A percentile compares a stretch with the other conserved stretches of the same genome.
Evolutionary conservation across 192 early-diverging fungal genomes (phyloP).

Genomic region (Coemansia sp.): DNA sequence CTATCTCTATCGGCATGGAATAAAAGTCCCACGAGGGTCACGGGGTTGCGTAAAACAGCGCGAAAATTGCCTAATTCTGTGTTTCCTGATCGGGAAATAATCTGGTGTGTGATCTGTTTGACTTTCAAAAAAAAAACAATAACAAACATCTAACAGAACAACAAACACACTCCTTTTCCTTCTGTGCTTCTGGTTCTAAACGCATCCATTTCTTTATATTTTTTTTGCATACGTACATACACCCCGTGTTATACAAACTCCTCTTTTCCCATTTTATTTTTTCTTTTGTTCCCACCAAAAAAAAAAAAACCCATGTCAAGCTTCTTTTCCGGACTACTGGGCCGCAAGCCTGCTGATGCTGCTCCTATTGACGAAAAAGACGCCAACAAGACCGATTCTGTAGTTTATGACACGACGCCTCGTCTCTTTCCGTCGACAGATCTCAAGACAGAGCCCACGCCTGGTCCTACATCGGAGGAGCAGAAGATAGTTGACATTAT

Average conservation of each 20-base stretch:
- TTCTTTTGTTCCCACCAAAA: neutral
- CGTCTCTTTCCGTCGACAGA: constrained; percentile 13
- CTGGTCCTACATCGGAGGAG: constrained; percentile 36
- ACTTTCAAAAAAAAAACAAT: neutral
- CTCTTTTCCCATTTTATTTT: too few relatives aligned
- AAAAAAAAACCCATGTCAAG: constrained; percentile 13
- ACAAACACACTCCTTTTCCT: neutral
- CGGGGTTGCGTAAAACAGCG: too few relatives aligned
- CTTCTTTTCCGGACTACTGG: constrained; percentile 30
- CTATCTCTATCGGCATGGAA: too few relatives aligned
- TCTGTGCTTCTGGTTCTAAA: neutral
- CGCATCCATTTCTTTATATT: too few relatives aligned
- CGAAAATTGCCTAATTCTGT: too few relatives aligned
- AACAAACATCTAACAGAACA: neutral
- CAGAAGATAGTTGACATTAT: constrained; percentile 21
- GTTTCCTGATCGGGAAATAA: too few relatives aligned
- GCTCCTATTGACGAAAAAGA: neutral
- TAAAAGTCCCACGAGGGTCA: too few relatives aligned
- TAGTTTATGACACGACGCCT: constrained; percentile 26
- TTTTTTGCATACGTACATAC: too few relatives aligned
- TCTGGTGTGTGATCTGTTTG: neutral
- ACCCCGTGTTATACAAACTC: too few relatives aligned
- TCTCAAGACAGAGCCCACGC: constrained; percentile 22
- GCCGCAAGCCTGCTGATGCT: constrained; percentile 7
- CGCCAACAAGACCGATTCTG: neutral